Base-by-base conservation (phyloP, 139 green algal species). In the Tetradesmus lagerheimii region DNA sequence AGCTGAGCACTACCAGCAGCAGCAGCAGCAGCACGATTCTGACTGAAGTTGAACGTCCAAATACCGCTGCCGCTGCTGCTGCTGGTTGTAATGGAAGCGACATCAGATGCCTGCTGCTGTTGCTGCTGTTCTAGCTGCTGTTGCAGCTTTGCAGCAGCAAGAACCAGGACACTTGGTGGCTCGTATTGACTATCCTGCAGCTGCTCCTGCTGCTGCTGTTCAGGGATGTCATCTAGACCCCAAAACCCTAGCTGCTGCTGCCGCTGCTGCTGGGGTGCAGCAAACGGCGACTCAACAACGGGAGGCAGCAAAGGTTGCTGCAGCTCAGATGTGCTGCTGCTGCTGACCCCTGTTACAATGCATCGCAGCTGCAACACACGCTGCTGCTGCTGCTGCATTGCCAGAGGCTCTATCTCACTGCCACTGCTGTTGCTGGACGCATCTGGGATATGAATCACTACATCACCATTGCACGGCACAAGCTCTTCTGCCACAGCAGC, bases 21-120 rank as follows among this genome's bases (percentile, higher is more conserved):
- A 45, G 2, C 15, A 71, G 75, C 75, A 47, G 75, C n/a, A 47
- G 75, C 75, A 45, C 6, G 35, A 79, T 1, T 2, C 15, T 41
- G 31, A 37, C 11, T 79, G 71, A 37, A 79, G 4, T 16, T 79
- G 71, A 79, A 79, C 5, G 31, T 35, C n/a, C 71, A 79, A 14
- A 79, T 79, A 1, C 71, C 31, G 75, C 75, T 81, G 75, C 75
- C 27, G 75, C 75, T 81, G 75, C 75, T 81, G 29, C 75, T 12
- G 29, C n/a, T 81, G n/a, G 27, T 45, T 4, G 43, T 27, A 16
- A 4, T 18, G 35, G 27, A 12, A 1, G 5, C 53, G 35, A 87
- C 47, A 29, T 15, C n/a, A 41, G 31, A 15, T 31, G 45, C 43
- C 47, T 75, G 82, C 50, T 31, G 2, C 82, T 87, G 14, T 31